A percentile compares a stretch with the other conserved stretches of the same genome.
Evolutionary conservation across 2,329 filamentous ascomycete genomes (phyloP).

Genomic region (Tolypocladium paradoxum): DNA sequence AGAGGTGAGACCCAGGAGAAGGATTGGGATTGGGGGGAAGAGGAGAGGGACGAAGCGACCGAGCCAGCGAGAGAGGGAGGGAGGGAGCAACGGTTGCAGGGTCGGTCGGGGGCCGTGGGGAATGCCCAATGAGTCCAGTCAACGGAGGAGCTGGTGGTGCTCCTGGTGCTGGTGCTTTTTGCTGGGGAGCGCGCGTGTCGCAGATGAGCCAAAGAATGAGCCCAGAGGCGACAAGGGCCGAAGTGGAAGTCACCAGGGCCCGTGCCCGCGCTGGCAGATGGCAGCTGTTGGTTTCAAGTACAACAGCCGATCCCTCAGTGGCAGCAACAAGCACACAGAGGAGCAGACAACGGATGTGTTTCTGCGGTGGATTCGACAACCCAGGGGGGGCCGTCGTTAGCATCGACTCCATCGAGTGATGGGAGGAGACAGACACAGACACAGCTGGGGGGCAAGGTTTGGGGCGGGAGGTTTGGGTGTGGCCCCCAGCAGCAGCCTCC

Average conservation of each 20-base stretch:
- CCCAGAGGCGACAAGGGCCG: not conserved
- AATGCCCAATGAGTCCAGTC: not conserved
- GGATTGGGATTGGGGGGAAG: not conserved
- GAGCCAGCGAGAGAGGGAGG: not conserved
- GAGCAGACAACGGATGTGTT: not conserved
- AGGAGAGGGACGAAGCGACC: not conserved
- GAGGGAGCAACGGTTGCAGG: not conserved
- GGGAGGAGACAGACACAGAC: not conserved
- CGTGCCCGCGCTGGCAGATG: constrained; percentile 3
- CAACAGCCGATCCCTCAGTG: not conserved
- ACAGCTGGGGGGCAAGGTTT: not conserved
- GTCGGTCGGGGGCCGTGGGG: constrained; percentile 1
- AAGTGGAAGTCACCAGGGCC: constrained; percentile 5
- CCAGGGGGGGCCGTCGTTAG: not conserved
- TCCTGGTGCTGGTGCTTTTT: constrained; percentile 2
- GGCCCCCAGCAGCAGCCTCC: not conserved
- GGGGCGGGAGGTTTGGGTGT: not conserved
- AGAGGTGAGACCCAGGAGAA: not conserved
- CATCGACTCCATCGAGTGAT: no score
- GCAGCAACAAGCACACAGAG: not conserved
- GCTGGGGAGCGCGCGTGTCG: constrained; percentile 5
- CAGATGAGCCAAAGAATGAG: constrained; percentile 7
- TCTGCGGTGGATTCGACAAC: not conserved
- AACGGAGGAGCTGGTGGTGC: not conserved
- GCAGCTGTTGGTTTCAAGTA: not conserved